These are phyloP conservation scores for Komagataella phaffii DNA, from an alignment of 805 yeast genomes.

Conservation along the genomic window DNA sequence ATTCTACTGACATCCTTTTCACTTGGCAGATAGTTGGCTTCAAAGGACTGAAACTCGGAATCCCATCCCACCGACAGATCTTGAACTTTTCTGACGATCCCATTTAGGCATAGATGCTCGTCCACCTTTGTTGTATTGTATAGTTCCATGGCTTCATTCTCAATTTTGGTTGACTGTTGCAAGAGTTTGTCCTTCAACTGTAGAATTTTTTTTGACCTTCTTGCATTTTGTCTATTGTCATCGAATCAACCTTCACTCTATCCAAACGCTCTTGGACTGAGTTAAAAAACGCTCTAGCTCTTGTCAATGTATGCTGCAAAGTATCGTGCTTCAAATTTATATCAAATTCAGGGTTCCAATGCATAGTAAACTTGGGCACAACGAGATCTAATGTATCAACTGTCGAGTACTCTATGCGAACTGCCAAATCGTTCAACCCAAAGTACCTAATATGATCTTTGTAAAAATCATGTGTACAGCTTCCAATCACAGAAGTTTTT, in stretches of 20 bases:
- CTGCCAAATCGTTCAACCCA: slow-evolving; percentile 65
- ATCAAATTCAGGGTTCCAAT: slow-evolving; percentile 62
- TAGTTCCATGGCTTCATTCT: slow-evolving; percentile 31
- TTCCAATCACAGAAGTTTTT: slow-evolving; percentile 41
- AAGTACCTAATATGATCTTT: slow-evolving; percentile 76
- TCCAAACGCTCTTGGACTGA: slow-evolving; percentile 59
- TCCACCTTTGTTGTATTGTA: slow-evolving; percentile 45
- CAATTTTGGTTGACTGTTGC: slow-evolving; percentile 34
- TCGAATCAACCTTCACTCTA: slow-evolving; percentile 68
- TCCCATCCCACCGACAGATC: slow-evolving; percentile 85
- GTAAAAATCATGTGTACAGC: slow-evolving; percentile 72
- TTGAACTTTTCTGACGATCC: slow-evolving; percentile 57
- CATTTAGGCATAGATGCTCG: slow-evolving; percentile 59
- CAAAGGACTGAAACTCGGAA: slow-evolving; percentile 67
- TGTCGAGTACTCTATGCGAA: slow-evolving; percentile 62
- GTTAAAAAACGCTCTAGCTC: slow-evolving; percentile 49
- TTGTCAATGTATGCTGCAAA: slow-evolving; percentile 35
- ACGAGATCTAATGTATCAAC: slow-evolving; percentile 70
- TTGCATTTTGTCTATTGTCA: slow-evolving; percentile 56
- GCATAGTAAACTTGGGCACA: slow-evolving; percentile 59
- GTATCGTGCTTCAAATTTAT: slow-evolving; percentile 55
- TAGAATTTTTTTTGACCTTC: slow-evolving; percentile 51
- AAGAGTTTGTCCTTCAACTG: slow-evolving; percentile 41
- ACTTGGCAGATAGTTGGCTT: slow-evolving; percentile 66
- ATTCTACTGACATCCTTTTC: slow-evolving; percentile 87